Evolutionary conservation across 192 early-diverging fungal species (phyloP).

Genomic region (Anaeromyces robustus): DNA sequence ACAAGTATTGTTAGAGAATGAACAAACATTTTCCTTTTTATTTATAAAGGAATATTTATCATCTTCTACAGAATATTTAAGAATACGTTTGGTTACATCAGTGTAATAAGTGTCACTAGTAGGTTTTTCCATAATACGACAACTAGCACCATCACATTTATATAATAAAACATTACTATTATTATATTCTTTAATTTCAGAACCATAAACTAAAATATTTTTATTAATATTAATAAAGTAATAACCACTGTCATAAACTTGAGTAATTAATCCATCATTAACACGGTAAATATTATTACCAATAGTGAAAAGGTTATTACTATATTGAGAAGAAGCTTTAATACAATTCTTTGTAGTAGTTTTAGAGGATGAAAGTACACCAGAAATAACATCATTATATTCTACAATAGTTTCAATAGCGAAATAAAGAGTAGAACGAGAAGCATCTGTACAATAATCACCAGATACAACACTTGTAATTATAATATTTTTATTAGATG

Average conservation of each 20-base stretch:
- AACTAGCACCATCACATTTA: neutral
- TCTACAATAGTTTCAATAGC: neutral
- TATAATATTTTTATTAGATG: neutral
- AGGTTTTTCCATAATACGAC: neutral
- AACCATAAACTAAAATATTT: neutral
- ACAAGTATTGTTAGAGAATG: neutral
- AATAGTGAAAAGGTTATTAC: neutral
- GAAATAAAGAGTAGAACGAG: neutral
- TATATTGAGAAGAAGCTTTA: neutral
- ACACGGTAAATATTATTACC: neutral
- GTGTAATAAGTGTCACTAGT: neutral
- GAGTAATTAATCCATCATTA: neutral
- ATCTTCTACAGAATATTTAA: neutral
- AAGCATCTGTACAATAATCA: neutral
- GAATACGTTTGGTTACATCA: neutral
- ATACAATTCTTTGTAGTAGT: neutral
- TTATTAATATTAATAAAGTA: neutral
- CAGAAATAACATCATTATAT: neutral
- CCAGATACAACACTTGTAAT: neutral
- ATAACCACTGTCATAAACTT: neutral
- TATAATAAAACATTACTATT: neutral
- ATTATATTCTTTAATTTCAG: neutral
- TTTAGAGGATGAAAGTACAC: neutral
- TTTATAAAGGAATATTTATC: neutral
- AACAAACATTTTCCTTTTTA: neutral